phyloP scores from a whole-genome alignment of 257 asterid genomes.

The Coffea eugenioides region DNA sequence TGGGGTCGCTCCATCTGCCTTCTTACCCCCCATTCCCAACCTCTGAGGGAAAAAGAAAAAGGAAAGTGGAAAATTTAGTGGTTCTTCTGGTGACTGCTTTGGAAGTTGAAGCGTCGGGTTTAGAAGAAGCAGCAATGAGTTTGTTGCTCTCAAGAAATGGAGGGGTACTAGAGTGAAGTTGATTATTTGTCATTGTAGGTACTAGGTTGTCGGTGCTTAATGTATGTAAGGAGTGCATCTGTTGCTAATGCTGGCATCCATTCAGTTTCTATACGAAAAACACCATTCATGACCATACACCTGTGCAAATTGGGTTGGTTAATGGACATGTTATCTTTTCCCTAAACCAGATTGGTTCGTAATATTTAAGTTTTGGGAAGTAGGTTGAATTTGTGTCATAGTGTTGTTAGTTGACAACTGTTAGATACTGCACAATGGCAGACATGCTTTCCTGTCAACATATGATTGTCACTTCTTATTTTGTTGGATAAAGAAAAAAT shows the following conservation, averaged over 20 bases:
- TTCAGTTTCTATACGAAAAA: background rate
- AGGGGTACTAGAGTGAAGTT: background rate
- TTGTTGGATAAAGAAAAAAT: too few relatives aligned
- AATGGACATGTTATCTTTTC: background rate
- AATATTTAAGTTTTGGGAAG: background rate
- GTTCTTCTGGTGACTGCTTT: background rate
- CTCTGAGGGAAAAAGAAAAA: background rate
- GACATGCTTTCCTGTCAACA: too few relatives aligned
- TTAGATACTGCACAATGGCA: background rate
- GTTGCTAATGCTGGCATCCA: background rate
- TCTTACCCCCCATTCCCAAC: background rate
- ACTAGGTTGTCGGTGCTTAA: background rate
- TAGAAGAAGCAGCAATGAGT: background rate
- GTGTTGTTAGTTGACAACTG: conserved; percentile 1
- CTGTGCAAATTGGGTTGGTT: background rate
- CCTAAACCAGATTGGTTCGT: background rate
- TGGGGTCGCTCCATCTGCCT: background rate
- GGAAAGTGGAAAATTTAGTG: background rate
- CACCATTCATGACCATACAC: background rate
- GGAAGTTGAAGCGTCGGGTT: background rate
- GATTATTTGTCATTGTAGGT: background rate
- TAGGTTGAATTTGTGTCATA: background rate
- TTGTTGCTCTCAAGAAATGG: background rate
- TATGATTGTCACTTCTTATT: too few relatives aligned
- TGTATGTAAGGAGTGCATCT: background rate